Evolutionary conservation across 78 protist genomes (phyloP), one percentile per base, ranked within the genome.

Genomic region (Creolimax fragrantissima): DNA sequence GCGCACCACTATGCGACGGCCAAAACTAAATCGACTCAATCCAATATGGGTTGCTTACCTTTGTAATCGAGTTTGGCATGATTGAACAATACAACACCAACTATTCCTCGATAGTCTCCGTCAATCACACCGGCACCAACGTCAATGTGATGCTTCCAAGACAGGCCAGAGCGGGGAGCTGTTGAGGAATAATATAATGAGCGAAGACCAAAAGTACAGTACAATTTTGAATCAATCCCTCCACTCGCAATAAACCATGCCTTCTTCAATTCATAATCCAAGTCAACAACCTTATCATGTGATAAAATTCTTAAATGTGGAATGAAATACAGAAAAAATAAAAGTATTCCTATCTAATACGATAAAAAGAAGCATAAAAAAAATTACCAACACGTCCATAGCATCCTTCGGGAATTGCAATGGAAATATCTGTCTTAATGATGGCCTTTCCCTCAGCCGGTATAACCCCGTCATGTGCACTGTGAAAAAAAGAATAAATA

Each of bases 21-120:
- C 32, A 32, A 32, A 66, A 66, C 32, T n/a, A n/a, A n/a, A n/a
- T n/a, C 45, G 39, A 84, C 35, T 42, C 41, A 84, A 84, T 24
- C 39, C 17, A 24, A 84, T 11, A 58, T 58, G 74, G 1, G 24
- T 24, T 0, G 37, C 74, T 32, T 58, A 58, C 74, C 74, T 17
- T 58, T 58, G 17, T 93, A 95, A 17, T 89, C 95, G 4, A 1
- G 24, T 36, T 97, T 45, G 42, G 92, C 39, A 35, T 93, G 95
- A 86, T 97, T 97, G 95, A 90, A 97, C 47, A 97, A 74, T n/a
- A 97, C 90, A 0, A 96, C 97, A 6, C 98, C 97, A 5, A 97
- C 96, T 11, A 43, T 43, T 7, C 98, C 98, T 32, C 98, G 93
- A 90, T 95, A 95, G 91, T 95, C 96, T 4, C 37, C 44, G 42